These are phyloP conservation scores for Grosmannia clavigera DNA, from an alignment of 2,329 filamentous ascomycete species.

Conservation along the genomic window DNA sequence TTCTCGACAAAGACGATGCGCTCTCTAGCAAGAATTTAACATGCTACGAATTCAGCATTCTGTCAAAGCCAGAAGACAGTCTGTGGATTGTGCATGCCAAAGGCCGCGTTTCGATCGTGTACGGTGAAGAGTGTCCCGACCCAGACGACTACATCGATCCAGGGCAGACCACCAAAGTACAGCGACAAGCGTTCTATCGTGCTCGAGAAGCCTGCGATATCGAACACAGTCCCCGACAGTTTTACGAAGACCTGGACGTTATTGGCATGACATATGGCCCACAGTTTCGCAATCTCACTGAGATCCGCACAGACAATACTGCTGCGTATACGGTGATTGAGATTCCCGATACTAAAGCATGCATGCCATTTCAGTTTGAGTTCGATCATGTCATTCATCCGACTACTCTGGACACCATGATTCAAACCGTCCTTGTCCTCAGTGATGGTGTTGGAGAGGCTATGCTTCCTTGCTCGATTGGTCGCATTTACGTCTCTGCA, in stretches of 20 bases:
- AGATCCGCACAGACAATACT: constrained; percentile 8
- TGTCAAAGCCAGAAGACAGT: constrained; percentile 28
- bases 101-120: constrained; percentile 16
- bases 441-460: constrained; percentile 21
- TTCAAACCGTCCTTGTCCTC: constrained; percentile 38
- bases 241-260: constrained; percentile 37
- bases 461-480: constrained; percentile 37
- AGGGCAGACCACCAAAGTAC: not conserved
- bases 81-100: constrained; percentile 27
- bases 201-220: constrained; percentile 20
- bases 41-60: constrained; percentile 21
- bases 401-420: constrained; percentile 41
- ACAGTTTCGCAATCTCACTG: constrained; percentile 34
- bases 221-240: constrained; percentile 27
- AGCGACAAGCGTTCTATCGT: constrained; percentile 10
- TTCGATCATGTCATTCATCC: constrained; percentile 45
- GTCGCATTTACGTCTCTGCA: constrained; percentile 33
- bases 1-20: constrained; percentile 1
- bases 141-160: not conserved
- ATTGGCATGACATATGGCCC: constrained; percentile 40
- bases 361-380: constrained; percentile 41
- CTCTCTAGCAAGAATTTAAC: not conserved
- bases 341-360: constrained; percentile 35
- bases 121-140: not conserved
- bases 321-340: constrained; percentile 24